phyloP scores from a whole-genome alignment of 495 filamentous ascomycete species.

The Cetradonia linearis region DNA sequence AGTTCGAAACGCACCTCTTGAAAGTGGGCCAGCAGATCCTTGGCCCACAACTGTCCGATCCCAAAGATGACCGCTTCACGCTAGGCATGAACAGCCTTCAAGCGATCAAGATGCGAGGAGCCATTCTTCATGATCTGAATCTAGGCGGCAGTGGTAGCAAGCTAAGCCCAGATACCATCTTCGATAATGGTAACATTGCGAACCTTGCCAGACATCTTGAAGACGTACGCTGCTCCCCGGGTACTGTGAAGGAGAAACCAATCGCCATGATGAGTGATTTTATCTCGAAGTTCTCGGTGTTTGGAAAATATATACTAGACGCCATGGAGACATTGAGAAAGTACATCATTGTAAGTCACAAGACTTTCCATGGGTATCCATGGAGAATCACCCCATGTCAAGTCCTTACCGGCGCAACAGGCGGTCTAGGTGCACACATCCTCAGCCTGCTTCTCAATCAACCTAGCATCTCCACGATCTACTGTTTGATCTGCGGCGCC shows the following conservation, averaged over 20 bases:
- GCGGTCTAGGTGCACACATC: slow-evolving; percentile 46
- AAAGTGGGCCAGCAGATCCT: slow-evolving; percentile 32
- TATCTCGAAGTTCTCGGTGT: slow-evolving; percentile 38
- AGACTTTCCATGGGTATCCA: background rate
- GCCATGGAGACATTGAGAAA: background rate
- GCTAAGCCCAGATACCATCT: slow-evolving; percentile 39
- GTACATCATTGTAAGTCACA: background rate
- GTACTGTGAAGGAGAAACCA: slow-evolving; percentile 12
- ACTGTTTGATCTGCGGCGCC: slow-evolving; percentile 42
- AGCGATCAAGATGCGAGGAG: slow-evolving; percentile 45
- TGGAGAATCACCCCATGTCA: background rate
- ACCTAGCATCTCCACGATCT: slow-evolving; percentile 33
- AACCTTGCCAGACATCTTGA: slow-evolving; percentile 39
- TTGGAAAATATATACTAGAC: slow-evolving; percentile 20
- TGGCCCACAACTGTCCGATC: slow-evolving; percentile 31
- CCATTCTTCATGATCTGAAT: slow-evolving; percentile 38
- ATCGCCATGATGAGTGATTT: slow-evolving; percentile 38
- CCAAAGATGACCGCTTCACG: slow-evolving; percentile 42
- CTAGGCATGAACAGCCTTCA: slow-evolving; percentile 48
- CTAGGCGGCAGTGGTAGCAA: slow-evolving; percentile 26
- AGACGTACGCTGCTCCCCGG: slow-evolving; percentile 31
- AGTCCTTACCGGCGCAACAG: slow-evolving; percentile 49
- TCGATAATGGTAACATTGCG: slow-evolving; percentile 39
- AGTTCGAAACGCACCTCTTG: slow-evolving; percentile 32
- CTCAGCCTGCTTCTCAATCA: slow-evolving; percentile 38